A percentile compares a stretch with the other conserved stretches of the same genome.
Conservation (phyloP, 352 stramenopile species). For the Phytophthora fragariaefolia region DNA sequence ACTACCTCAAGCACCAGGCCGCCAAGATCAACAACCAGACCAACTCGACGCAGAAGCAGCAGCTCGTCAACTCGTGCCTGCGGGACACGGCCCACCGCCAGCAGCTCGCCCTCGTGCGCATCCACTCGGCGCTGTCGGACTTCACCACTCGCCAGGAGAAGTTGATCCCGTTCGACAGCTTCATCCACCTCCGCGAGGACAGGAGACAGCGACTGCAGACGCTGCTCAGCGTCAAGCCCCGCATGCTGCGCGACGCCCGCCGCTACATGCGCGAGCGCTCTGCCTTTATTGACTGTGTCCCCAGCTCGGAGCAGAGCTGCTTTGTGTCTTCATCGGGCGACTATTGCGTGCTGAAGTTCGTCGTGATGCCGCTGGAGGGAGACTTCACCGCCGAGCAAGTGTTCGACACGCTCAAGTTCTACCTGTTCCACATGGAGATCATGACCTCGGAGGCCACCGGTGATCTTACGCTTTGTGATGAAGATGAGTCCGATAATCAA, state of each 20-base stretch:
- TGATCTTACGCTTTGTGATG: conserved; percentile 38
- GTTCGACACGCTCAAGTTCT: conserved; percentile 38
- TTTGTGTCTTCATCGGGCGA: conserved; percentile 36
- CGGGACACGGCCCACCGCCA: conserved; percentile 25
- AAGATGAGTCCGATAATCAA: conserved; percentile 21
- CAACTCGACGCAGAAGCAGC: conserved; percentile 41
- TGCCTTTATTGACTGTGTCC: conserved; percentile 23
- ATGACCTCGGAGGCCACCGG: conserved; percentile 48
- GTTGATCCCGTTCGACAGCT: conserved; percentile 37
- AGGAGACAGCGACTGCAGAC: conserved; percentile 16
- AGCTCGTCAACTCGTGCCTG: conserved; percentile 42
- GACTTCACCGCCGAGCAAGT: conserved; percentile 27
- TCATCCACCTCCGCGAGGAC: conserved; percentile 32
- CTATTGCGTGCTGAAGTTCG: conserved; percentile 37
- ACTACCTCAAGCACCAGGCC: conserved; percentile 45
- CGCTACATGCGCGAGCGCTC: conserved; percentile 39
- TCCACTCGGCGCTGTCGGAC: conserved; percentile 34
- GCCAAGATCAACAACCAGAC: conserved; percentile 31
- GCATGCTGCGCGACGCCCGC: conserved; percentile 32
- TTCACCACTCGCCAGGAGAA: conserved; percentile 38
- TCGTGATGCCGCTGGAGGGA: conserved; percentile 34
- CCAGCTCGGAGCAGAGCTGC: conserved; percentile 28
- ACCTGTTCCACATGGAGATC: conserved; percentile 45
- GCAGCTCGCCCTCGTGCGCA: conserved; percentile 24
- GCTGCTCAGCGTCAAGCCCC: conserved; percentile 14